Percentiles rank a stretch among this genome's conserved stretches.
Evolutionary conservation across 331 rosid species (phyloP).

Genomic region (Saraca asoca): DNA sequence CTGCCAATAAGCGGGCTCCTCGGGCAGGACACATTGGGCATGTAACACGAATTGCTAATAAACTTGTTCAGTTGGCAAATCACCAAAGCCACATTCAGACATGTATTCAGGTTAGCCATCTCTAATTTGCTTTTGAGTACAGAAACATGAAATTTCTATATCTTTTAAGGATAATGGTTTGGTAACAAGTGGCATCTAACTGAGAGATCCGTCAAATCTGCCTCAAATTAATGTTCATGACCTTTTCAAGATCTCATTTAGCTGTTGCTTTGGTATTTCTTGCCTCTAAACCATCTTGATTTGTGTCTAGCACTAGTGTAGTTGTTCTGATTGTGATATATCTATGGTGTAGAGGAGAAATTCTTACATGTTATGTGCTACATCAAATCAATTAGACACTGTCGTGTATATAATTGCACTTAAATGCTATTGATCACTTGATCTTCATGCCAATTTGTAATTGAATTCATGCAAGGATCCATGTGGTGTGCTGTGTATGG

Average conservation of each 20-base stretch:
- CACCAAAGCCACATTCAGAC: conserved; percentile 62
- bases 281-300: no score
- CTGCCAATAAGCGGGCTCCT: conserved; percentile 65
- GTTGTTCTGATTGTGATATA: no score
- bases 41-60: conserved; percentile 73
- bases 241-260: no score
- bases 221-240: no score
- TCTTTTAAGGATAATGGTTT: not conserved
- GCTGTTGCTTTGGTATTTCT: no score
- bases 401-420: no score
- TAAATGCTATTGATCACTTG: no score
- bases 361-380: no score
- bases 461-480: not conserved
- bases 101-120: conserved; percentile 69
- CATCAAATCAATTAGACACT: no score
- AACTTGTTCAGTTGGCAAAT: conserved; percentile 72
- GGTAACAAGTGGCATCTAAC: not conserved
- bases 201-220: not conserved
- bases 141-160: conserved; percentile 4
- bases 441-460: no score
- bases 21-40: conserved; percentile 90
- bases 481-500: not conserved
- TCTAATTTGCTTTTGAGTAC: not conserved
- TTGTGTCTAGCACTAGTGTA: no score
- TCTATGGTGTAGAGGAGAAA: no score